A percentile compares a stretch with the other conserved stretches of the same genome.
Conservation (phyloP, 495 filamentous ascomycete species). For the Penicillium bovifimosum region DNA sequence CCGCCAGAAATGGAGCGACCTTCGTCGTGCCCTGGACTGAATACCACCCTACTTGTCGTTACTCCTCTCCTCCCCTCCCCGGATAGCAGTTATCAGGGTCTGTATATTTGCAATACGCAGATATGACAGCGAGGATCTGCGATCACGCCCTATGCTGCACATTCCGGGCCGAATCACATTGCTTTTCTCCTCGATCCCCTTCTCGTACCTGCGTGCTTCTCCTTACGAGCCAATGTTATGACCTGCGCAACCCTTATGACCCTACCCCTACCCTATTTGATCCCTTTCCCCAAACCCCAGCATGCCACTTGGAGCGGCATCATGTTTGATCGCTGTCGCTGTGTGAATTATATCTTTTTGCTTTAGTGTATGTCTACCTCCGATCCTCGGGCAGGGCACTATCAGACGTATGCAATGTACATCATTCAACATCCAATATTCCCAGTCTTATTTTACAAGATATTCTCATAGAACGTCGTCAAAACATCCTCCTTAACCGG, state of each 20-base stretch:
- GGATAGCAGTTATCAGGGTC: neutral
- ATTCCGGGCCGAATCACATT: constrained; percentile 16
- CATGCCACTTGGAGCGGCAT: constrained; percentile 14
- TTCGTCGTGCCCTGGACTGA: constrained; percentile 62
- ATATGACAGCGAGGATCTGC: constrained; percentile 14
- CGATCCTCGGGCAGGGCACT: constrained; percentile 3
- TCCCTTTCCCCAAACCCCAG: neutral
- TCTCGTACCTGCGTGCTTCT: neutral
- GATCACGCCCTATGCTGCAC: constrained; percentile 13
- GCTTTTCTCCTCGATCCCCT: neutral
- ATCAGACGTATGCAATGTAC: constrained; percentile 27
- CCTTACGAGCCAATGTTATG: constrained; percentile 8
- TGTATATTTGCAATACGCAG: constrained; percentile 27
- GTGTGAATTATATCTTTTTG: neutral
- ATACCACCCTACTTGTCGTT: neutral
- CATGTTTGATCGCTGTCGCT: constrained; percentile 10
- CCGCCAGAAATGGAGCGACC: constrained; percentile 72
- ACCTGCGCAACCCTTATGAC: neutral
- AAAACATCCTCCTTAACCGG: constrained; percentile 40
- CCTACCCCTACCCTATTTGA: neutral
- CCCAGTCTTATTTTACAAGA: no score
- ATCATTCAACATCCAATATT: no score
- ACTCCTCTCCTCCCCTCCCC: neutral
- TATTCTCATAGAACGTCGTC: constrained; percentile 46
- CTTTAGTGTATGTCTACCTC: neutral